Conservation (phyloP, 495 filamentous ascomycete species). For the Cercophora newfieldiana region DNA sequence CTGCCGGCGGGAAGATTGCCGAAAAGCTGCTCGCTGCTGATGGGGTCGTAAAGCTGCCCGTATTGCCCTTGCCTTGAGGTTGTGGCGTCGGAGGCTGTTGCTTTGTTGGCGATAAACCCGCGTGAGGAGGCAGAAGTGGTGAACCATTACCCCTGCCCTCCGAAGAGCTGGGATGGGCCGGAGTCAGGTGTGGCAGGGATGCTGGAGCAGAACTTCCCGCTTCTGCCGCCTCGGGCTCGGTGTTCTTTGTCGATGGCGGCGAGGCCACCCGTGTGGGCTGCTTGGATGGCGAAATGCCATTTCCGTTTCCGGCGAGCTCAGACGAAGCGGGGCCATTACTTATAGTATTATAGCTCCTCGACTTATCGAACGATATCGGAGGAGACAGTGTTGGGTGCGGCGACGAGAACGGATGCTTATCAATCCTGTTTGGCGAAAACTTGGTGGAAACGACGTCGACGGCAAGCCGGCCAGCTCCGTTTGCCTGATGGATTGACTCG, state of each 20-base stretch:
- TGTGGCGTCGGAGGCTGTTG: conserved; percentile 53
- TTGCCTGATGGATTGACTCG: conserved; percentile 11
- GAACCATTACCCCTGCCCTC: conserved; percentile 27
- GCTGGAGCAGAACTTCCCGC: conserved; percentile 14
- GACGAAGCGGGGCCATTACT: neutral
- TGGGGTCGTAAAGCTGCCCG: conserved; percentile 24
- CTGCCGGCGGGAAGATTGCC: conserved; percentile 50
- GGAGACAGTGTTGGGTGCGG: conserved; percentile 46
- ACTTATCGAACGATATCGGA: conserved; percentile 42
- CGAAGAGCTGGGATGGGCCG: conserved; percentile 19
- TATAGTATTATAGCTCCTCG: conserved; percentile 19
- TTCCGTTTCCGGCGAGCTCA: conserved; percentile 30
- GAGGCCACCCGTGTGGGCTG: conserved; percentile 30
- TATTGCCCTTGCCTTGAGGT: conserved; percentile 22
- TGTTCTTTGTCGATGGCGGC: conserved; percentile 36
- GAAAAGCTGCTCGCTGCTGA: conserved; percentile 28
- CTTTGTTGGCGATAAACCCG: conserved; percentile 76
- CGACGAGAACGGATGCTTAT: conserved; percentile 44
- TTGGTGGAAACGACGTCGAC: conserved; percentile 8
- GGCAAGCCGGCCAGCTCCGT: neutral
- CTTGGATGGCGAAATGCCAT: conserved; percentile 33
- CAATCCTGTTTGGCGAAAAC: conserved; percentile 11
- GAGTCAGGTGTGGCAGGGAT: conserved; percentile 29
- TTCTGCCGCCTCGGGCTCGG: conserved; percentile 17
- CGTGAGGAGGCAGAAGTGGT: conserved; percentile 55